These are phyloP conservation scores for Pleurotus salmoneostramineus DNA, from an alignment of 768 basidiomycete genomes.

Conservation along the genomic window DNA sequence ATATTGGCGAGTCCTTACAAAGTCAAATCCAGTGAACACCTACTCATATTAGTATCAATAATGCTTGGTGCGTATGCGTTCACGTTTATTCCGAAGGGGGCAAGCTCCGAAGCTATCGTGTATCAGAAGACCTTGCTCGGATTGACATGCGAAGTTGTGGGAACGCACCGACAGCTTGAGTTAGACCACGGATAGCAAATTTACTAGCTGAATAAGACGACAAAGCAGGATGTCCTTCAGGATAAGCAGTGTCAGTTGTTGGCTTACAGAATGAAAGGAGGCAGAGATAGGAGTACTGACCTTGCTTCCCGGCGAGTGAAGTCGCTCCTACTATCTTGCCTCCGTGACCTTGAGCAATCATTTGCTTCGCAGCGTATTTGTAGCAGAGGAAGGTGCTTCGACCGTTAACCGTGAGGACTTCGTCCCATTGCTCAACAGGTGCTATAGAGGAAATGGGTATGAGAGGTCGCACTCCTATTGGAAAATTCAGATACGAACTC, in stretches of 20 bases:
- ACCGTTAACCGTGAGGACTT: constrained; percentile 16
- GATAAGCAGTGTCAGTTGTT: constrained; percentile 2
- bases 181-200: constrained; percentile 39
- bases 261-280: no score
- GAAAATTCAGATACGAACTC: neutral
- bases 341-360: constrained; percentile 36
- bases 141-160: neutral
- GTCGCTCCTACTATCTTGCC: constrained; percentile 36
- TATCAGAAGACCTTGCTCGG: neutral
- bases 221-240: constrained; percentile 7
- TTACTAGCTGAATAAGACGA: constrained; percentile 32
- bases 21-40: neutral
- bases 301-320: constrained; percentile 34
- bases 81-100: constrained; percentile 32
- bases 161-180: constrained; percentile 29
- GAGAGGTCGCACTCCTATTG: no score
- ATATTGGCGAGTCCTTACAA: neutral
- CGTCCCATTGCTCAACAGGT: neutral
- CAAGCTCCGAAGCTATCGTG: constrained; percentile 30
- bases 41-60: constrained; percentile 14
- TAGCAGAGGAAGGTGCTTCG: constrained; percentile 31
- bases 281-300: constrained; percentile 9
- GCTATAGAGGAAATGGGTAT: neutral
- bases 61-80: constrained; percentile 37
- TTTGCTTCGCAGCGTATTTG: constrained; percentile 30